These are phyloP conservation scores for Leptographium radiaticola DNA, from an alignment of 2,329 filamentous ascomycete species.

Conservation along the genomic window DNA sequence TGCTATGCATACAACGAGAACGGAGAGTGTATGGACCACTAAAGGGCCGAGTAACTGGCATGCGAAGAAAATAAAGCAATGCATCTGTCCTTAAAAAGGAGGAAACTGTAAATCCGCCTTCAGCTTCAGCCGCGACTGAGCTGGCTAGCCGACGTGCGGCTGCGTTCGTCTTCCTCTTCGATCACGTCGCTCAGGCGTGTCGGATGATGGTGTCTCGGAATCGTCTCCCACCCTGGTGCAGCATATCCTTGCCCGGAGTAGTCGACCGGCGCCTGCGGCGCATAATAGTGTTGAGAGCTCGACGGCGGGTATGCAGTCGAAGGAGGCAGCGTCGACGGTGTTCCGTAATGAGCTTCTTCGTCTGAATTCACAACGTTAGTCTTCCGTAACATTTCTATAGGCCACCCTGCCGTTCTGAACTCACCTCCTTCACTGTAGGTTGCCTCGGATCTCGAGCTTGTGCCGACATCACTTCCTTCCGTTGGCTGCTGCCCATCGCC, in stretches of 20 bases:
- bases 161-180: conserved; percentile 72
- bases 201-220: conserved; percentile 69
- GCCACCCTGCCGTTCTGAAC: neutral
- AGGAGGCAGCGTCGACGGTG: conserved; percentile 28
- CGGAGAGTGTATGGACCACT: too few relatives aligned
- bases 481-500: neutral
- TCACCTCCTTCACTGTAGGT: conserved; percentile 47
- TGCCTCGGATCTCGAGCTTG: conserved; percentile 39
- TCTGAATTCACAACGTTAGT: conserved; percentile 24
- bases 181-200: conserved; percentile 81
- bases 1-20: conserved; percentile 2
- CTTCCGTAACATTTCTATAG: neutral
- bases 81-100: neutral
- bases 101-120: neutral
- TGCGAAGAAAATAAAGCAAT: neutral
- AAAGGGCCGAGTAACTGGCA: neutral
- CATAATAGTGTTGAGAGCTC: conserved; percentile 31
- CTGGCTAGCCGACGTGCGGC: conserved; percentile 58
- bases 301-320: conserved; percentile 20
- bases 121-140: conserved; percentile 29
- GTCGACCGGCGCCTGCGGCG: conserved; percentile 30
- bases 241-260: conserved; percentile 56
- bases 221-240: conserved; percentile 58
- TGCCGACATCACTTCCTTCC: neutral
- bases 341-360: conserved; percentile 40